Evolutionary conservation across 441 rosid genomes (phyloP).

Genomic region (Eutrema salsugineum): DNA sequence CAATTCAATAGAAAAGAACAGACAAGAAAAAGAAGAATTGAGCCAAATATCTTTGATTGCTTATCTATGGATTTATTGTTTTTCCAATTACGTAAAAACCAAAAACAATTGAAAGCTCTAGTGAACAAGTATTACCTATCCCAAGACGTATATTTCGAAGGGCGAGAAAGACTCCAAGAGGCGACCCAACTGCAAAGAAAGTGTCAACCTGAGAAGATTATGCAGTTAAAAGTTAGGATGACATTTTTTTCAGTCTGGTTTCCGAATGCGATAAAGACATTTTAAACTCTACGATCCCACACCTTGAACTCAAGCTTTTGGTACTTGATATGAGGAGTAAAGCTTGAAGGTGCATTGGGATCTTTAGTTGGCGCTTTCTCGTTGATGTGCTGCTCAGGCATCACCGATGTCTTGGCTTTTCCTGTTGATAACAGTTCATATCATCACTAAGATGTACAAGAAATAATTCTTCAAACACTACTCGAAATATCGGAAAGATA

Average conservation of each 20-base stretch:
- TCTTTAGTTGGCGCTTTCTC: slow-evolving; percentile 29
- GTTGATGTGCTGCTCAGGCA: slow-evolving; percentile 25
- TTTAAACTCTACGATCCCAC: neutral
- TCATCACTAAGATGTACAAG: slow-evolving; percentile 7
- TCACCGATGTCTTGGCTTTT: slow-evolving; percentile 29
- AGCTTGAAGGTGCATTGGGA: slow-evolving; percentile 44
- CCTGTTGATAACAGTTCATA: slow-evolving; percentile 32
- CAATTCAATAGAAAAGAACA: neutral
- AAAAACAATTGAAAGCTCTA: neutral
- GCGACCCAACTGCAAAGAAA: slow-evolving; percentile 98
- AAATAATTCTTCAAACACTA: neutral
- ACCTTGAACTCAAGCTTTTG: slow-evolving; percentile 94
- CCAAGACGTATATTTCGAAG: slow-evolving; percentile 92
- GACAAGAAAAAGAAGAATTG: neutral
- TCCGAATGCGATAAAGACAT: neutral
- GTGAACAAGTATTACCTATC: slow-evolving; percentile 49
- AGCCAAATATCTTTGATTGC: neutral
- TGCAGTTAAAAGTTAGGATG: neutral
- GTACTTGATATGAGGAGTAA: slow-evolving; percentile 76
- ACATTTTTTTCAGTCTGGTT: neutral
- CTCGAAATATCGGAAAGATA: neutral
- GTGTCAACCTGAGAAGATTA: slow-evolving; percentile 70
- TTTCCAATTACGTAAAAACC: neutral
- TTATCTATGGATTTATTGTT: neutral
- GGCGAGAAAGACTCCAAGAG: slow-evolving; percentile 94